Evolutionary conservation across 441 rosid genomes (phyloP).

Genomic region (Raphanus hybrid): DNA sequence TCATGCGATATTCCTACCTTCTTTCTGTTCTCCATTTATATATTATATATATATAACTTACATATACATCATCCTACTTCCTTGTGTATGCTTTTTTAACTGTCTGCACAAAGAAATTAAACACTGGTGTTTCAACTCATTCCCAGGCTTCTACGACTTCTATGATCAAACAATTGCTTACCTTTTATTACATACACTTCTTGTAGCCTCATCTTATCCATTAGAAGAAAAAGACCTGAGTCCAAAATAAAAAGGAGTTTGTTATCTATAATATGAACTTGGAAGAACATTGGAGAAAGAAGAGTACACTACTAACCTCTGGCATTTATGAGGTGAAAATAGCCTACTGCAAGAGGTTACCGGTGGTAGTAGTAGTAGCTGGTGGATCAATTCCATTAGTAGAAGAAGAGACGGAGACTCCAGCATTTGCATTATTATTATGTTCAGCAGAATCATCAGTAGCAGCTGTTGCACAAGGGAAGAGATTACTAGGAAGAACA

Average conservation of each 20-base stretch:
- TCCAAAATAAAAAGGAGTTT: not conserved
- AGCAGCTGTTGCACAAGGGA: conserved; percentile 54
- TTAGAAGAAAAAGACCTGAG: conserved; percentile 37
- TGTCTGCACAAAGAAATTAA: conserved; percentile 29
- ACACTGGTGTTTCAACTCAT: not conserved
- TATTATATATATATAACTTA: conserved; percentile 21
- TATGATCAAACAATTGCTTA: conserved; percentile 5
- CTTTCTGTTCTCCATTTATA: conserved; percentile 37
- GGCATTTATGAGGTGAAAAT: conserved; percentile 41
- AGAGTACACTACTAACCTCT: conserved; percentile 34
- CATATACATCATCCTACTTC: conserved; percentile 44
- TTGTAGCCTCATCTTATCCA: conserved; percentile 42
- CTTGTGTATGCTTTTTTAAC: conserved; percentile 41
- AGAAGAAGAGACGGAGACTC: conserved; percentile 24
- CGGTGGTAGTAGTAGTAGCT: not conserved
- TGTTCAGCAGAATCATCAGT: conserved; percentile 31
- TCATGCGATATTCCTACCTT: conserved; percentile 37
- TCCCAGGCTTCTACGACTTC: not conserved
- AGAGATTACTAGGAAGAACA: conserved; percentile 61
- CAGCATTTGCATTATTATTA: conserved; percentile 32
- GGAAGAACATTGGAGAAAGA: not conserved
- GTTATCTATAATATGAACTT: conserved; percentile 12
- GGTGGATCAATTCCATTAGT: conserved; percentile 32
- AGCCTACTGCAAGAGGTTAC: conserved; percentile 36
- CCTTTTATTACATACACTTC: conserved; percentile 43